phyloP scores from a whole-genome alignment of 495 filamentous ascomycete genomes.

The Cenococcum geophilum region DNA sequence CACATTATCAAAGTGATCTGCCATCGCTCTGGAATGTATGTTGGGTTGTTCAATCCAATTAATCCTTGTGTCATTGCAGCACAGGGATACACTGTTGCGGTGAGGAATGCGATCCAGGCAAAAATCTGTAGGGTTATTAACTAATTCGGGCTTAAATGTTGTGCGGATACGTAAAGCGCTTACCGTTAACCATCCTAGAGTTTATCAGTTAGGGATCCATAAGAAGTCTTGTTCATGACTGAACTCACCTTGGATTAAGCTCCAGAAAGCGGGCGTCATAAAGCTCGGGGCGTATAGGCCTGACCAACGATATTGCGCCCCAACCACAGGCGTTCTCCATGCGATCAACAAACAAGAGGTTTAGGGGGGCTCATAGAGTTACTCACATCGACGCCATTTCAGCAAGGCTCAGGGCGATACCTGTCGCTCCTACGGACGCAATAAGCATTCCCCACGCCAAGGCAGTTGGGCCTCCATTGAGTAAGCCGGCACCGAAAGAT shows the following conservation, averaged over 20 bases:
- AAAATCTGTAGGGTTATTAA: conserved; percentile 18
- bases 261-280: conserved; percentile 37
- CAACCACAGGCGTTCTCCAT: conserved; percentile 23
- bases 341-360: not conserved
- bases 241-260: conserved; percentile 25
- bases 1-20: conserved; percentile 28
- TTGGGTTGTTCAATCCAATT: conserved; percentile 21
- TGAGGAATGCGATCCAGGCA: conserved; percentile 26
- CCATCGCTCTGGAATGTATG: conserved; percentile 26
- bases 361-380: too few relatives aligned
- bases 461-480: conserved; percentile 37
- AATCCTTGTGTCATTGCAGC: conserved; percentile 26
- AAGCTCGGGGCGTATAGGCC: conserved; percentile 39
- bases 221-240: not conserved
- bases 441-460: conserved; percentile 36
- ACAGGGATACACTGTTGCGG: conserved; percentile 24
- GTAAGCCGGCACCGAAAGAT: conserved; percentile 24
- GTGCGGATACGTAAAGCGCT: too few relatives aligned
- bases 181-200: conserved; percentile 23
- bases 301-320: conserved; percentile 30
- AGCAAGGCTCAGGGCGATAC: conserved; percentile 33
- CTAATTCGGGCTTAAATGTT: too few relatives aligned
- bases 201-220: not conserved
- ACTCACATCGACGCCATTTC: conserved; percentile 40
- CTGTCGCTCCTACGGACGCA: conserved; percentile 28